These are phyloP conservation scores for Tolypocladium sp. DNA, from an alignment of 2,329 filamentous ascomycete species.

Conservation along the genomic window DNA sequence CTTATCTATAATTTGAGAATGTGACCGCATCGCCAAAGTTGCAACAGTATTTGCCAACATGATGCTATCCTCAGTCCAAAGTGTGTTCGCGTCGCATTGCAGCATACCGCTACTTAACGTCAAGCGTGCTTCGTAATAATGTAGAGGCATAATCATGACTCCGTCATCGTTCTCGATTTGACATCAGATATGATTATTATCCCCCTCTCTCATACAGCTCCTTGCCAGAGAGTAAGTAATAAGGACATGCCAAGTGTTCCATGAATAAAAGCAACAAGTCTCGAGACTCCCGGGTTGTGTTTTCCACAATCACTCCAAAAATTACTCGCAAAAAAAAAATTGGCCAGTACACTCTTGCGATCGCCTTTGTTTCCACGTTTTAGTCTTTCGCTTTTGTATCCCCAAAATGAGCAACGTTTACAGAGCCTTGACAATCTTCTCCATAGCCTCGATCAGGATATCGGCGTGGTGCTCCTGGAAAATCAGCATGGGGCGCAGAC, in stretches of 20 bases:
- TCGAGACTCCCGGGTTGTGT: background rate
- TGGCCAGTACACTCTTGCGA: background rate
- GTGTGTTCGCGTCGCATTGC: too few relatives aligned
- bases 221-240: background rate
- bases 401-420: constrained; percentile 3
- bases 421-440: constrained; percentile 56
- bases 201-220: background rate
- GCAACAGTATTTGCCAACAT: background rate
- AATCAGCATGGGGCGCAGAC: constrained; percentile 81
- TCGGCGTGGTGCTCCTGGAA: constrained; percentile 90
- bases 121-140: background rate
- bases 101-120: too few relatives aligned
- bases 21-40: background rate
- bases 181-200: background rate
- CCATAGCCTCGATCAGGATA: constrained; percentile 67
- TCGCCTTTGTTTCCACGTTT: background rate
- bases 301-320: background rate
- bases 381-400: background rate
- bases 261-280: background rate
- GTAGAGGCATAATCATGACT: background rate
- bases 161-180: background rate
- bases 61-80: background rate
- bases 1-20: background rate
- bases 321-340: background rate
- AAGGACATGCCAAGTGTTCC: background rate